These are phyloP conservation scores for Zygotorulaspora mrakii DNA, from an alignment of 1,139 yeast genomes.

Conservation along the genomic window DNA sequence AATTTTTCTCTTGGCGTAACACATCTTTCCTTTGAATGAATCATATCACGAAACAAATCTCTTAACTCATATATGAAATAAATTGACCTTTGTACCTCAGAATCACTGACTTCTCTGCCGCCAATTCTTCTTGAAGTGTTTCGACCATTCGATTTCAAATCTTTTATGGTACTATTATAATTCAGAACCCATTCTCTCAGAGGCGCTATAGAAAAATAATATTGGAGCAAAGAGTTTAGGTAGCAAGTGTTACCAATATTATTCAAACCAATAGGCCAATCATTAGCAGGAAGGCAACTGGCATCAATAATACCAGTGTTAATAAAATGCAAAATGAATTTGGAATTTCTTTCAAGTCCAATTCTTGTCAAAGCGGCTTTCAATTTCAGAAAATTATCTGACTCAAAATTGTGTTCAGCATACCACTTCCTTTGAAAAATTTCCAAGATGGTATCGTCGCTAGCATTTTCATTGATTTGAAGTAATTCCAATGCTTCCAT, in stretches of 20 bases:
- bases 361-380: conserved; percentile 51
- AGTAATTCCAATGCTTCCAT: conserved; percentile 44
- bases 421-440: conserved; percentile 49
- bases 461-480: conserved; percentile 45
- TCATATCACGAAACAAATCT: conserved; percentile 65
- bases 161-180: conserved; percentile 39
- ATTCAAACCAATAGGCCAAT: conserved; percentile 87
- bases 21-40: conserved; percentile 56
- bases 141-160: conserved; percentile 27
- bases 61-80: conserved; percentile 74
- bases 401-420: conserved; percentile 33
- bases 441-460: conserved; percentile 54
- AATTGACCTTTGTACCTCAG: conserved; percentile 74
- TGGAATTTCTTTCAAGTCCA: conserved; percentile 49
- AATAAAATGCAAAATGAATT: conserved; percentile 50
- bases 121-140: conserved; percentile 64
- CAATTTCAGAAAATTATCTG: conserved; percentile 45
- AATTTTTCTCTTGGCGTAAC: conserved; percentile 80
- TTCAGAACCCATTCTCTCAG: conserved; percentile 61
- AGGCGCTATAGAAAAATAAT: conserved; percentile 81
- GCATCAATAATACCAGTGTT: conserved; percentile 60
- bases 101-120: conserved; percentile 69
- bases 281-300: conserved; percentile 53
- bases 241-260: conserved; percentile 96
- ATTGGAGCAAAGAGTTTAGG: conserved; percentile 82